Evolutionary conservation across 345 rosid genomes (phyloP), one percentile per base, ranked within the genome.

Genomic region (Odontarrhena argentea): DNA sequence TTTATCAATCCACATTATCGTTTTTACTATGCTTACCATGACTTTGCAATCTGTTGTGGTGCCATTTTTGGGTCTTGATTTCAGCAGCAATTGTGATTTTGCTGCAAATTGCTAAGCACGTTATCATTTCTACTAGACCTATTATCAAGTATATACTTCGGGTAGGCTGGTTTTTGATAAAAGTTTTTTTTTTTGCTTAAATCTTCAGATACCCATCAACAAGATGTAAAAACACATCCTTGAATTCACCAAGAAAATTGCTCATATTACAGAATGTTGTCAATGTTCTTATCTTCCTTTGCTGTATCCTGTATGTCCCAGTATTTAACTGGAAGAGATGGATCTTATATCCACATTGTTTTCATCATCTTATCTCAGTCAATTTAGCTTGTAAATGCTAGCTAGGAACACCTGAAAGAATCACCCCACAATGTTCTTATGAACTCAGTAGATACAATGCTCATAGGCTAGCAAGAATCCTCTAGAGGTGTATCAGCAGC

Each of bases 351-450:
- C 45, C 13, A 7, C 32, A 1, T 11, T 42, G 30, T 8, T 60
- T 34, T 35, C 55, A 36, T 35, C 37, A 41, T 57, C 34, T 11
- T 49, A 3, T 57, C 13, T 43, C 35, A 7, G 4, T 53, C 45
- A 41, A 14, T 37, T 46, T 50, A 53, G 13, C 14, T 3, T 11
- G 14, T 25, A 13, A n/a, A 9, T 25, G 36, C 22, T n/a, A 10
- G 11, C 14, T 53, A 34, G 46, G 6, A 52, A 52, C 38, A 63
- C 22, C 15, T 45, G 65, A 28, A 36, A 70, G 25, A 38, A 63
- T 11, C 36, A 46, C 1, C 11, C 11, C 36, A 48, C 37, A 11
- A 7, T 56, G 40, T 65, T 63, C 12, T 47, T 71, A 4, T 52
- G 43, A 47, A 55, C 64, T 53, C 15, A 0, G 11, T 70, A 3